Evolutionary conservation across 306 rosid genomes (phyloP).

Genomic region (Sicyos baderoa): DNA sequence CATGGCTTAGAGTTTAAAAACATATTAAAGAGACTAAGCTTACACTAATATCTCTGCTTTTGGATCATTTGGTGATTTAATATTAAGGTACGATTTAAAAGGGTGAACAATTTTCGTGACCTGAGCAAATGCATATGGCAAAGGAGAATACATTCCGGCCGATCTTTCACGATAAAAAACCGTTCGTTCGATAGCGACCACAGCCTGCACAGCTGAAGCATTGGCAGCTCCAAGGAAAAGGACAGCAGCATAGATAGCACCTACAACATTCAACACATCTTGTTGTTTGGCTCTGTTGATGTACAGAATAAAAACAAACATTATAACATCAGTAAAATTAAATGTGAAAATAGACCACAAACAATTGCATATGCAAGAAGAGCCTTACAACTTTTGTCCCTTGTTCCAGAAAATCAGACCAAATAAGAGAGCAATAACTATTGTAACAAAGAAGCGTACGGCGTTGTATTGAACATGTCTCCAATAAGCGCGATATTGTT

Average conservation of each 20-base stretch:
- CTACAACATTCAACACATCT: slow-evolving; percentile 36
- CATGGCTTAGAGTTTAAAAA: background rate
- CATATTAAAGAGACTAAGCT: background rate
- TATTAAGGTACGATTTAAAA: background rate
- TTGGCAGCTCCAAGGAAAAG: slow-evolving; percentile 39
- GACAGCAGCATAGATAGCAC: slow-evolving; percentile 37
- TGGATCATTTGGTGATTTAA: background rate
- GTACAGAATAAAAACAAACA: background rate
- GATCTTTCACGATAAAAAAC: slow-evolving; percentile 43
- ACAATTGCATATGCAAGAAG: background rate
- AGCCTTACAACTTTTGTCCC: slow-evolving; percentile 35
- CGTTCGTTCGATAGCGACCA: slow-evolving; percentile 34
- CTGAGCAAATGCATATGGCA: slow-evolving; percentile 44
- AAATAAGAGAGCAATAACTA: slow-evolving; percentile 27
- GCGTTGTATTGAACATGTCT: slow-evolving; percentile 38
- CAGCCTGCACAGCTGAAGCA: slow-evolving; percentile 30
- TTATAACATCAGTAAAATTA: background rate
- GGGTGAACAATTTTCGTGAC: slow-evolving; percentile 19
- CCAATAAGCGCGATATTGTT: slow-evolving; percentile 42
- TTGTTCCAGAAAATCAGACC: slow-evolving; percentile 41
- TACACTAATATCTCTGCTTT: background rate
- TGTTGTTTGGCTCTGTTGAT: slow-evolving; percentile 31
- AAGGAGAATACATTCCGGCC: slow-evolving; percentile 40
- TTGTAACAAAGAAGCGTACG: slow-evolving; percentile 34
- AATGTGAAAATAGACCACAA: background rate